Conservation (phyloP, 768 basidiomycete species). For the Scleroderma citrinum region DNA sequence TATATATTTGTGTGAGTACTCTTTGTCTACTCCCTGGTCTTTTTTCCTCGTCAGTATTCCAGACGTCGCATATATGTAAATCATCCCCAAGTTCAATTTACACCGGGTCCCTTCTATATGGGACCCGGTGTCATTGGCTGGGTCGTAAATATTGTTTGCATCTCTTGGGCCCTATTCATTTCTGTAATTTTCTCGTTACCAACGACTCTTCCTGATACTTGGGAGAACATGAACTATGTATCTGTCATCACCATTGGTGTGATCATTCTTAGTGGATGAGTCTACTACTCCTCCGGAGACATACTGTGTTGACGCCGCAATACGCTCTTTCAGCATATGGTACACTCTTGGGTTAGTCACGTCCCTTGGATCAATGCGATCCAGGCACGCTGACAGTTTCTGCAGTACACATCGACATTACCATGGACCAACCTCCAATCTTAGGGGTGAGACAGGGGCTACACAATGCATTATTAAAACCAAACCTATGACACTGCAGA, state of each 20-base stretch:
- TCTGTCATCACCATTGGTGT: slow-evolving; percentile 57
- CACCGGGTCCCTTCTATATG: slow-evolving; percentile 85
- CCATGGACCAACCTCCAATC: slow-evolving; percentile 48
- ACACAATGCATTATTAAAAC: background rate
- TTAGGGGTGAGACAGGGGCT: slow-evolving; percentile 15
- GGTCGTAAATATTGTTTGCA: slow-evolving; percentile 58
- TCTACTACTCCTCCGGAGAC: background rate
- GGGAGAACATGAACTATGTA: slow-evolving; percentile 77
- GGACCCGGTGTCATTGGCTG: slow-evolving; percentile 61
- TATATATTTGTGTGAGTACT: slow-evolving; percentile 47
- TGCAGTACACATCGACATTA: slow-evolving; percentile 49
- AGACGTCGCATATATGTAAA: slow-evolving; percentile 57
- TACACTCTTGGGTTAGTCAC: slow-evolving; percentile 30
- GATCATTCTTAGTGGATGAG: slow-evolving; percentile 46
- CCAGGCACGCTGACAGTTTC: background rate
- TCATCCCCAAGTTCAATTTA: slow-evolving; percentile 80
- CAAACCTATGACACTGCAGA: no score
- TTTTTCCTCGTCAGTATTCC: background rate
- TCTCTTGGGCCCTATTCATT: slow-evolving; percentile 59
- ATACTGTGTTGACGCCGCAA: background rate
- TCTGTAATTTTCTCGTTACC: slow-evolving; percentile 71
- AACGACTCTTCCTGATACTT: slow-evolving; percentile 61
- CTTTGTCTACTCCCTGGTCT: slow-evolving; percentile 40
- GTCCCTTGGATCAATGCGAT: background rate
- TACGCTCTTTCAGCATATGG: slow-evolving; percentile 36